A percentile compares a stretch with the other conserved stretches of the same genome.
Conservation (phyloP, 2,329 filamentous ascomycete genomes). For the Neurospora sp. region DNA sequence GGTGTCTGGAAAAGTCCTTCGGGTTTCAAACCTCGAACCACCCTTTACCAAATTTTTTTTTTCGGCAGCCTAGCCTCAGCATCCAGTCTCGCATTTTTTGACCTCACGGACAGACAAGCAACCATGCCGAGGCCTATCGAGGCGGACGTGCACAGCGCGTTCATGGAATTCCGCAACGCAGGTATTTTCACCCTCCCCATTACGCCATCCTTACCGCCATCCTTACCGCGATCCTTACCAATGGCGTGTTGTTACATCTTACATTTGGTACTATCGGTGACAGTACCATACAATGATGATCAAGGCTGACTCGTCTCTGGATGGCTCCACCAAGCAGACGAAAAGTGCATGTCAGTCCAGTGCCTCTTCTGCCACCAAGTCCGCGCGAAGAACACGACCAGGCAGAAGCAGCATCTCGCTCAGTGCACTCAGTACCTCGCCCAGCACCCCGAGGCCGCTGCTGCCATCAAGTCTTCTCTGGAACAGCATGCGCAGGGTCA, state of each 20-base stretch:
- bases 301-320: not conserved
- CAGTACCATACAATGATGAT: not conserved
- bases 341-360: slow-evolving; percentile 15
- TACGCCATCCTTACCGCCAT: not conserved
- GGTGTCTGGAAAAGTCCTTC: not conserved
- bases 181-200: slow-evolving; percentile 7
- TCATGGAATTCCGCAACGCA: slow-evolving; percentile 14
- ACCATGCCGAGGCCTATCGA: slow-evolving; percentile 15
- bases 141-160: slow-evolving; percentile 14
- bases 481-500: not conserved
- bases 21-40: not conserved
- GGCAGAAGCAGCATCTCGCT: slow-evolving; percentile 17
- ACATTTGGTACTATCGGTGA: not conserved
- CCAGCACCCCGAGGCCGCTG: slow-evolving; percentile 14
- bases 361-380: slow-evolving; percentile 16
- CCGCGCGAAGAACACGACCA: slow-evolving; percentile 18
- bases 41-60: not conserved
- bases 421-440: slow-evolving; percentile 15
- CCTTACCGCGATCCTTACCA: not conserved
- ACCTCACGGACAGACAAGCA: not conserved
- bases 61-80: not conserved
- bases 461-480: slow-evolving; percentile 7
- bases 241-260: not conserved
- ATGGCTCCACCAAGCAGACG: slow-evolving; percentile 4
- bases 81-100: not conserved